These are phyloP conservation scores for Phyllosticta ampelicida DNA, from an alignment of 2,329 filamentous ascomycete species.

Conservation along the genomic window DNA sequence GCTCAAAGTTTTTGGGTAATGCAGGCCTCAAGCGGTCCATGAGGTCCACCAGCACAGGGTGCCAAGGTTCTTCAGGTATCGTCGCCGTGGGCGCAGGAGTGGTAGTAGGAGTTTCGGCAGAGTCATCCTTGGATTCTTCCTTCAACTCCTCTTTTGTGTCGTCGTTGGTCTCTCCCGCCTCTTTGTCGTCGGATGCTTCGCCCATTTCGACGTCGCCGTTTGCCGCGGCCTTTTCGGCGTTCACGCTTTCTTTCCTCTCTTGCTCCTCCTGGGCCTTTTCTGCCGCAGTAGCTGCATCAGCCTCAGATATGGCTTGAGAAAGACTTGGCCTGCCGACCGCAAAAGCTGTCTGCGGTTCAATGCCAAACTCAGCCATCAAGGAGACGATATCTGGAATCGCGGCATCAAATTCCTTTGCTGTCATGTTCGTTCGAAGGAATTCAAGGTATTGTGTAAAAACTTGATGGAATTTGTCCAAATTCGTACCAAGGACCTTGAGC, in stretches of 20 bases:
- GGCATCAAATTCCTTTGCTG: slow-evolving; percentile 63
- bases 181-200: slow-evolving; percentile 18
- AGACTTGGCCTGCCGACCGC: slow-evolving; percentile 31
- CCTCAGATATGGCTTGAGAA: slow-evolving; percentile 17
- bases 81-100: slow-evolving; percentile 1
- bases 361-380: slow-evolving; percentile 66
- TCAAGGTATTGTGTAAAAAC: slow-evolving; percentile 83
- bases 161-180: slow-evolving; percentile 15
- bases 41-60: slow-evolving; percentile 63
- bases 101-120: slow-evolving; percentile 14
- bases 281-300: slow-evolving; percentile 27
- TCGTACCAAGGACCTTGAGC: slow-evolving; percentile 77
- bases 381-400: slow-evolving; percentile 64
- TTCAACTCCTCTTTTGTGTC: slow-evolving; percentile 16
- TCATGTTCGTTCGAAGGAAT: slow-evolving; percentile 69
- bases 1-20: slow-evolving; percentile 53
- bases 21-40: slow-evolving; percentile 56
- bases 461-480: slow-evolving; percentile 82
- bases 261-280: slow-evolving; percentile 20
- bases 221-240: slow-evolving; percentile 12
- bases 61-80: slow-evolving; percentile 30
- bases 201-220: slow-evolving; percentile 50
- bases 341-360: slow-evolving; percentile 40
- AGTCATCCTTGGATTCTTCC: slow-evolving; percentile 14
- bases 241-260: slow-evolving; percentile 8